Percentiles rank a stretch among this genome's conserved stretches.
phyloP scores from a whole-genome alignment of 345 rosid genomes.

The Capsella bursapastoris region DNA sequence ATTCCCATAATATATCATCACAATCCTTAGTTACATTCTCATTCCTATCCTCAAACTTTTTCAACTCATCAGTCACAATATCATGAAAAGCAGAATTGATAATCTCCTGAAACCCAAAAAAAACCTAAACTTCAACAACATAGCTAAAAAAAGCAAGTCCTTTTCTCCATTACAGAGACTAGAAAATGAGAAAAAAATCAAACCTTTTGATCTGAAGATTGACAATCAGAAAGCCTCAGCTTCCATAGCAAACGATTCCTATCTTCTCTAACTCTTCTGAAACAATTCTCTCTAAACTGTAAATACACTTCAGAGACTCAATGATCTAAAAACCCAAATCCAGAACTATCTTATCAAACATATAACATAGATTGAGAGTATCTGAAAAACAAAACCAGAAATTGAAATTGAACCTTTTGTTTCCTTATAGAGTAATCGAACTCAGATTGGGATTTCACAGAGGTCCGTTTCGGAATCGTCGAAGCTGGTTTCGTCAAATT shows the following conservation, averaged over 20 bases:
- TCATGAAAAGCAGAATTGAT: constrained; percentile 65
- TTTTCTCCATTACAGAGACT: neutral
- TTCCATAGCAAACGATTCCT: constrained; percentile 80
- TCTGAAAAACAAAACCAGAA: neutral
- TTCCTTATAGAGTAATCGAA: constrained; percentile 63
- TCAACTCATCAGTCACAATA: constrained; percentile 75
- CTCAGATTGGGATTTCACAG: constrained; percentile 50
- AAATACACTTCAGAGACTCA: no score
- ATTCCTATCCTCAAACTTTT: constrained; percentile 54
- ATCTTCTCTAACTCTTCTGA: constrained; percentile 74
- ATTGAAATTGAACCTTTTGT: constrained; percentile 55
- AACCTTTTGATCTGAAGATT: constrained; percentile 60
- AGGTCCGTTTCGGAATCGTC: constrained; percentile 43
- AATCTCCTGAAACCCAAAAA: constrained; percentile 53
- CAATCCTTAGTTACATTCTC: constrained; percentile 25
- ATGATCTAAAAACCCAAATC: no score
- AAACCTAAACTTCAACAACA: neutral
- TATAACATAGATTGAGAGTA: no score
- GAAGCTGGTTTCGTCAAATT: constrained; percentile 20
- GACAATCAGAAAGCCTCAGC: constrained; percentile 62
- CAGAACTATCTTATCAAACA: no score
- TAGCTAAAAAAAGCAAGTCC: constrained; percentile 3
- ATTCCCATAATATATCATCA: constrained; percentile 82
- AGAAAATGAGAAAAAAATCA: neutral
- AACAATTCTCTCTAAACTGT: constrained; percentile 69